Evolutionary conservation across 352 stramenopile species (phyloP).

Genomic region (Thalassiosira ordinaria): DNA sequence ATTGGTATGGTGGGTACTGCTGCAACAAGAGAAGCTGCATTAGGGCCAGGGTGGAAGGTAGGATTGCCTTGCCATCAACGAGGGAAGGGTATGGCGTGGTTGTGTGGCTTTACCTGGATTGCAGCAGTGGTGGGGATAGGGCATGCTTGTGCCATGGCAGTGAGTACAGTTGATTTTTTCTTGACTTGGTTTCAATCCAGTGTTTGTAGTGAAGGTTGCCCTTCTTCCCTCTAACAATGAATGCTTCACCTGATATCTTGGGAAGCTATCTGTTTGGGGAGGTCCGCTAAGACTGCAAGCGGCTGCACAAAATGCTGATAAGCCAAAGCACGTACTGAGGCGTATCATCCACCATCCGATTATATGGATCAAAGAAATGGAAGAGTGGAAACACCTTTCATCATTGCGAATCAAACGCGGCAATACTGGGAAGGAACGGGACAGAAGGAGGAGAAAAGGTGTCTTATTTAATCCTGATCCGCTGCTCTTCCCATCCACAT

Average conservation of each 20-base stretch:
- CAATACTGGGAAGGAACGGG: not conserved
- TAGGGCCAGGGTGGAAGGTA: constrained; percentile 22
- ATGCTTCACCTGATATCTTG: no score
- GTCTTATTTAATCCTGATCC: constrained; percentile 52
- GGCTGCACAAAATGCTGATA: constrained; percentile 33
- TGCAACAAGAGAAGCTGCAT: not conserved
- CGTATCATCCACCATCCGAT: constrained; percentile 60
- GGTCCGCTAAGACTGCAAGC: constrained; percentile 63
- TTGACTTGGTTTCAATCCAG: not conserved
- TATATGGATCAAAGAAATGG: constrained; percentile 62
- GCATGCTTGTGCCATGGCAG: constrained; percentile 47
- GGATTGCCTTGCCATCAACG: constrained; percentile 35
- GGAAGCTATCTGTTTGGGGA: constrained; percentile 62
- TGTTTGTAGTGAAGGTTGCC: no score
- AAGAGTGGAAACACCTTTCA: constrained; percentile 60
- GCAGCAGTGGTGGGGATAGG: constrained; percentile 49
- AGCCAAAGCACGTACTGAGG: constrained; percentile 37
- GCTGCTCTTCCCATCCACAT: constrained; percentile 73
- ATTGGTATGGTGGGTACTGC: not conserved
- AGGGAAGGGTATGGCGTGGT: constrained; percentile 33
- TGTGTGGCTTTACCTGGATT: constrained; percentile 72
- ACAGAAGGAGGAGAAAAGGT: not conserved
- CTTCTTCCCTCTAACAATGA: no score
- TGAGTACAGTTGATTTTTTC: constrained; percentile 21
- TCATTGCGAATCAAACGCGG: not conserved